Base-by-base conservation (phyloP, 2,329 filamentous ascomycete genomes). In the Knufia petricola region DNA sequence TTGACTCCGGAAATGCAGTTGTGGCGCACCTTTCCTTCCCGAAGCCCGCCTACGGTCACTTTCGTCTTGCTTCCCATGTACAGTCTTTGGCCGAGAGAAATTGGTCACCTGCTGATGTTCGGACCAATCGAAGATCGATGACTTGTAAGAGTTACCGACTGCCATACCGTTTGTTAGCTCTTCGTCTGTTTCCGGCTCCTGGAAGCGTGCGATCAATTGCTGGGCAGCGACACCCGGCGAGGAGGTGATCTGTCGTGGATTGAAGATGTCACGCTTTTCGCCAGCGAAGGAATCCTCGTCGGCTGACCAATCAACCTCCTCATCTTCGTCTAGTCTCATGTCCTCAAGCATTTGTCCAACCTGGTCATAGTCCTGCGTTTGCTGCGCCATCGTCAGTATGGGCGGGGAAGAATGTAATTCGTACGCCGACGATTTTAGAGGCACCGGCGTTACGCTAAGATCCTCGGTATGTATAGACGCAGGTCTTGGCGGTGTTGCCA, bases 51-150 rank as follows among this genome's bases (percentile, higher is more conserved):
- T 80, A 20, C 76, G 67, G 45, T 66, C 64, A 49, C 79, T 71
- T 48, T 69, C 69, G 49, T 74, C 72, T 55, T 82, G 78, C 61
- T 81, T 82, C 9, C 78, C 77, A 60, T 82, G 77, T 37, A 82
- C 77, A 13, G 79, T 82, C 48, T 73, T 73, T 17, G 79, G 79
- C 26, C 79, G 72, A 49, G 71, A 65, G 54, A 75, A 76, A 56
- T 73, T 74, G 49, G 77, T 75, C 50, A 68, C 65, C 28, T 69
- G 69, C 46, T 76, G 68, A 52, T 77, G 73, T 63, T 82, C 79
- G 24, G 78, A 80, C 76, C 77, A 81, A 60, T 82, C 79, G 60
- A 82, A 82, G 12, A 81, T 60, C 4, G 73, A 59, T 69, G 79
- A 59, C 72, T 72, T 58, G 8, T 24, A 23, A 4, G 21, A 8